Percentiles rank a stretch among this genome's conserved stretches.
phyloP scores from a whole-genome alignment of 2,329 filamentous ascomycete genomes.

The Ambrosiella cleistominuta region DNA sequence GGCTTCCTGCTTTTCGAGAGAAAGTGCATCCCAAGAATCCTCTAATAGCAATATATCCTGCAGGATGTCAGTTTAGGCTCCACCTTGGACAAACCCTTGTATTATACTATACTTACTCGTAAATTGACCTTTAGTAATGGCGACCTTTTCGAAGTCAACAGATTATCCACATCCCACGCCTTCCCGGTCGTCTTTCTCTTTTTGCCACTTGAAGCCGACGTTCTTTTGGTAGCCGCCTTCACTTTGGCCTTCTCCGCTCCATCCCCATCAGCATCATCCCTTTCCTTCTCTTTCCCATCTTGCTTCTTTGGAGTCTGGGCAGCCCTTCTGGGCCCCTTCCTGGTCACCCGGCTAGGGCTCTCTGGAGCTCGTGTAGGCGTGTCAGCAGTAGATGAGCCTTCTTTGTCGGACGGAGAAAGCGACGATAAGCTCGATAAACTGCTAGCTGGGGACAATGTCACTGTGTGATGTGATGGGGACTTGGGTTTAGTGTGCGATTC shows the following conservation, averaged over 20 bases:
- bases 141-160: constrained; percentile 6
- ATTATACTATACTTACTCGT: constrained; percentile 1
- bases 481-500: no score
- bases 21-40: constrained; percentile 6
- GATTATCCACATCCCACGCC: constrained; percentile 3
- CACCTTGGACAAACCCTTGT: neutral
- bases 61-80: neutral
- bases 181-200: neutral
- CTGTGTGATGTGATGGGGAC: no score
- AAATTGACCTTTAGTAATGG: constrained; percentile 8
- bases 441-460: no score
- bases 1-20: neutral
- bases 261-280: neutral
- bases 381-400: no score
- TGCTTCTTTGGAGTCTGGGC: neutral
- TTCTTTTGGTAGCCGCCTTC: neutral
- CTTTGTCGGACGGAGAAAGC: no score
- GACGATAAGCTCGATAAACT: no score
- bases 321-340: no score
- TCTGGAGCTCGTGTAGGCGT: no score
- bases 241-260: neutral
- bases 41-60: constrained; percentile 10
- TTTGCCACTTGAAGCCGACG: neutral
- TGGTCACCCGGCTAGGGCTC: neutral
- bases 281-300: neutral